A percentile compares a stretch with the other conserved stretches of the same genome.
phyloP scores from a whole-genome alignment of 805 yeast species.

The Candida insectorum region DNA sequence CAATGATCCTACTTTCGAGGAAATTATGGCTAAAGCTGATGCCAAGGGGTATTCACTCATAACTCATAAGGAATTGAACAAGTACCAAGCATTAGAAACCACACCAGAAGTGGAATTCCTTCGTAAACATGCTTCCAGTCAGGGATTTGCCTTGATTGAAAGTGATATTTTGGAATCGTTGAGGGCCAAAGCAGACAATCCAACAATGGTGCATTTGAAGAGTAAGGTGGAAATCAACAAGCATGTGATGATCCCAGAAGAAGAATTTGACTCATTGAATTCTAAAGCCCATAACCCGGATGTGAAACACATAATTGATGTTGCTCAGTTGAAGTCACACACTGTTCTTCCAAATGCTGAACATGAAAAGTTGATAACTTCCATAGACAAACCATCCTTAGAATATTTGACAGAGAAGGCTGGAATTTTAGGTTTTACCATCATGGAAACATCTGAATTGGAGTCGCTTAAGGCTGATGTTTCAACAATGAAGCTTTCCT shows the following conservation, averaged over 20 bases:
- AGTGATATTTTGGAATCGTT: conserved; percentile 11
- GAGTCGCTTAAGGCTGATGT: conserved; percentile 7
- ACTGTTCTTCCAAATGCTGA: conserved; percentile 17
- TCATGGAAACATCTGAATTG: conserved; percentile 4
- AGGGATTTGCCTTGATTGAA: conserved; percentile 10
- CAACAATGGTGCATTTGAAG: conserved; percentile 15
- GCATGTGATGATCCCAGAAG: conserved; percentile 13
- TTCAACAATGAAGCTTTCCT: not conserved
- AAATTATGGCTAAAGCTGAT: conserved; percentile 16
- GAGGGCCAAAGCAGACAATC: conserved; percentile 16
- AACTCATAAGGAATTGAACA: conserved; percentile 9
- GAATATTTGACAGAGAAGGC: conserved; percentile 17
- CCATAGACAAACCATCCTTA: conserved; percentile 17
- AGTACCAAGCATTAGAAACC: conserved; percentile 4
- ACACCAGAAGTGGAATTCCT: conserved; percentile 10
- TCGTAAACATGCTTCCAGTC: conserved; percentile 1
- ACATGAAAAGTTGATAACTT: conserved; percentile 8
- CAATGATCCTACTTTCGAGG: conserved; percentile 26
- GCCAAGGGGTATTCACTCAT: conserved; percentile 11
- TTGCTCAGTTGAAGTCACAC: conserved; percentile 18
- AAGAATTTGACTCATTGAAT: conserved; percentile 14
- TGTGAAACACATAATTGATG: conserved; percentile 18
- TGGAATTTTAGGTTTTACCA: conserved; percentile 5
- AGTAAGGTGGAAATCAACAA: conserved; percentile 17
- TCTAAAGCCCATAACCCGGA: conserved; percentile 18